phyloP scores from a whole-genome alignment of 2,329 filamentous ascomycete genomes.

The Metarhizium humberi region DNA sequence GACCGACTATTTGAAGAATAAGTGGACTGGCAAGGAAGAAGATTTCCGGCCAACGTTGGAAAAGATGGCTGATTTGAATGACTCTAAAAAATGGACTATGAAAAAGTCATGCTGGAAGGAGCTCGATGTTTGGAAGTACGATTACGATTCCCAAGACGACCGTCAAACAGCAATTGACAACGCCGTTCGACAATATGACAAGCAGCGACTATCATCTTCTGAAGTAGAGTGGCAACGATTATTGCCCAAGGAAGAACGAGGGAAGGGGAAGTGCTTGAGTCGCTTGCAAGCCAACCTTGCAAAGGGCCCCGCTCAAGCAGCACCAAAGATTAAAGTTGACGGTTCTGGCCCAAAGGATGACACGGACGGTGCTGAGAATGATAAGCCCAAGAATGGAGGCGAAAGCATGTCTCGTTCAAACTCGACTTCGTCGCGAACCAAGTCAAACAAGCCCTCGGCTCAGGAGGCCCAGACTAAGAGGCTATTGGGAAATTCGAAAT shows the following conservation, averaged over 20 bases:
- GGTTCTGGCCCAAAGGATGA: slow-evolving; percentile 31
- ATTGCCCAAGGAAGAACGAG: slow-evolving; percentile 47
- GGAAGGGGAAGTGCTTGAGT: slow-evolving; percentile 50
- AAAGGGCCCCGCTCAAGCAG: slow-evolving; percentile 36
- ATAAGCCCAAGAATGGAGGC: slow-evolving; percentile 20
- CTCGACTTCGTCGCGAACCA: slow-evolving; percentile 40
- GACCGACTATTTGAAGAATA: slow-evolving; percentile 37
- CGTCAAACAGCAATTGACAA: slow-evolving; percentile 53
- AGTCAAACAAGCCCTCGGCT: slow-evolving; percentile 47
- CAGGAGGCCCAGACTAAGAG: slow-evolving; percentile 49
- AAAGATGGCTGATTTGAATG: slow-evolving; percentile 48
- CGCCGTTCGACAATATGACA: slow-evolving; percentile 50
- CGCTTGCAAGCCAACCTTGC: slow-evolving; percentile 51
- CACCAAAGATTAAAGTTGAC: slow-evolving; percentile 40
- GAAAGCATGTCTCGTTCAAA: slow-evolving; percentile 40
- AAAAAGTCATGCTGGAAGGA: slow-evolving; percentile 53
- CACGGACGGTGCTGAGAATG: slow-evolving; percentile 17
- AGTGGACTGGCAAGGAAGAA: slow-evolving; percentile 41
- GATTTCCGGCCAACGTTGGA: slow-evolving; percentile 45
- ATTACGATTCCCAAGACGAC: slow-evolving; percentile 43
- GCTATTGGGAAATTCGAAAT: slow-evolving; percentile 29
- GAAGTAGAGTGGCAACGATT: slow-evolving; percentile 54
- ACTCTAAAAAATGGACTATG: slow-evolving; percentile 43
- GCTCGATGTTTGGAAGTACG: slow-evolving; percentile 54
- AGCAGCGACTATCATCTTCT: slow-evolving; percentile 43